These are phyloP conservation scores for Alternaria alternata DNA, from an alignment of 2,329 filamentous ascomycete genomes.

Conservation along the genomic window DNA sequence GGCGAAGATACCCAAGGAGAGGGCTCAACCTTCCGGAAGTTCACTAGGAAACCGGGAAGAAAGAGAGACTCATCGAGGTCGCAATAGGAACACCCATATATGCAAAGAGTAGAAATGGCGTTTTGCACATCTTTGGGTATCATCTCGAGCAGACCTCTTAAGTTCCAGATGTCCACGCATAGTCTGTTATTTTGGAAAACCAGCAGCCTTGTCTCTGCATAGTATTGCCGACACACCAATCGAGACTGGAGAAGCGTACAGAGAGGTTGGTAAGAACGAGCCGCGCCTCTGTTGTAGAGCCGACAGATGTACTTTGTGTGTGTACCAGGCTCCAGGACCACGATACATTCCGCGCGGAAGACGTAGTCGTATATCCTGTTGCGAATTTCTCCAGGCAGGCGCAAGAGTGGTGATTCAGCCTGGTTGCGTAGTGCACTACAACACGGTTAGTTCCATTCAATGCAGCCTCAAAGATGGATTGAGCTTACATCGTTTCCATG, in stretches of 20 bases:
- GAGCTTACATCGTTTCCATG: background rate
- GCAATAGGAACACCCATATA: background rate
- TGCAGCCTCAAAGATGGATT: background rate
- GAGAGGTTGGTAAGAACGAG: background rate
- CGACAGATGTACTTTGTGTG: too few species aligned
- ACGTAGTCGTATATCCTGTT: background rate
- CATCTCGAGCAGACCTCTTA: fast-evolving
- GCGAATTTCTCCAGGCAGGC: background rate
- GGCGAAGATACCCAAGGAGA: too few species aligned
- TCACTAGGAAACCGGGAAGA: too few species aligned
- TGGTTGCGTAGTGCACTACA: background rate
- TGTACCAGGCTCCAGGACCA: too few species aligned
- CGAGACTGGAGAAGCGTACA: fast-evolving
- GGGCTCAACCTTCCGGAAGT: too few species aligned
- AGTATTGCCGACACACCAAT: background rate
- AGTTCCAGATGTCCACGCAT: fast-evolving
- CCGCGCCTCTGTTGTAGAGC: too few species aligned
- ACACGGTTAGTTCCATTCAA: background rate
- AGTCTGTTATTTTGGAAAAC: fast-evolving
- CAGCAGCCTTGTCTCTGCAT: background rate
- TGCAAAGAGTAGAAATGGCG: background rate
- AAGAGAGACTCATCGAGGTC: fast-evolving
- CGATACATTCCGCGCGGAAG: background rate
- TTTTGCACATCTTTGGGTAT: background rate
- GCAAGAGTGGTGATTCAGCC: background rate